Evolutionary conservation across 116 monocot genomes (phyloP), one percentile per base, ranked within the genome.

Genomic region (Posidonia oceanica): DNA sequence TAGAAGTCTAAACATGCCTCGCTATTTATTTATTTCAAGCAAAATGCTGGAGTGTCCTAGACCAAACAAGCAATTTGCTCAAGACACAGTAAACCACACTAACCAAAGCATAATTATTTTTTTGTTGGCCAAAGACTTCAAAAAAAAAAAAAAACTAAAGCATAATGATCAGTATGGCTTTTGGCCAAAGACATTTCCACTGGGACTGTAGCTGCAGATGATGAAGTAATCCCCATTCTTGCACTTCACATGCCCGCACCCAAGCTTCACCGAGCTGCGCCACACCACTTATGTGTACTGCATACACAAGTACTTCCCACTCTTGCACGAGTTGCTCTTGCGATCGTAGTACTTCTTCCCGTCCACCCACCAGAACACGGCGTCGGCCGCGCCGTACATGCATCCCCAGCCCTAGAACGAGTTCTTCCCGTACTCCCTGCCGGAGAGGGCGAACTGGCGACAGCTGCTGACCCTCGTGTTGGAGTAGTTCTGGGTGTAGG

Each of bases 371-470:
- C 14, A 3, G 5, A 2, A 3, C 22, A 69, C 38, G 36, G 75
- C 75, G 18, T 79, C 69, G 4, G 16, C 63, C 13, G 60, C 78
- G 10, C 64, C 38, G 48, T 7, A 78, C 15, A 3, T 42, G 14
- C 22, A 8, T 5, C 52, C 74, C 11, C 41, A 62, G 5, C 69
- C 79, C 68, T 63, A 21, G 63, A 79, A 79, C 39, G 64, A 58
- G 69, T 69, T 75, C 74, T 78, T 74, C 7, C 74, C 78, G 22
- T 74, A 74, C 0, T 52, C 54, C 2, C 70, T 54, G 14, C 54
- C 54, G 40, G 62, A 63, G 17, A 17, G 38, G n/a, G 4, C 2
- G 1, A 39, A 17, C 7, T 21, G 6, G 18, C 22, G 7, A 22
- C 58, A 70, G 40, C 57, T 39, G 5, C 56, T 57, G 14, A 22